Evolutionary conservation across 2,329 filamentous ascomycete genomes (phyloP).

Genomic region (Talaromyces pinophilus): DNA sequence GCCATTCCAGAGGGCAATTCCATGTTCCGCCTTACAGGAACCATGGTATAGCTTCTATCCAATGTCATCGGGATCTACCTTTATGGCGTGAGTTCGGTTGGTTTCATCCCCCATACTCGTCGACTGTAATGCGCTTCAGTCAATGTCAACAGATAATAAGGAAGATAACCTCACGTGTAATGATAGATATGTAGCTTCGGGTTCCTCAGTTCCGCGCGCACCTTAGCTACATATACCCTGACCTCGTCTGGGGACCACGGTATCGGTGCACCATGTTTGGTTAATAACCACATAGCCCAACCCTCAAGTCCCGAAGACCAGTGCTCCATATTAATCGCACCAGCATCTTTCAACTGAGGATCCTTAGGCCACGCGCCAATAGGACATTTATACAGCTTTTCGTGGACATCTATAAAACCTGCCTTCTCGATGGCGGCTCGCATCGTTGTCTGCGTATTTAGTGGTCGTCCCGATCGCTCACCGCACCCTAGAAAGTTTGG

Average conservation of each 20-base stretch:
- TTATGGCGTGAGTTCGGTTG: constrained; percentile 8
- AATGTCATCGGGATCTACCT: background rate
- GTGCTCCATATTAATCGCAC: constrained; percentile 26
- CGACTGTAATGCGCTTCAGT: constrained; percentile 4
- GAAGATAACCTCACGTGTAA: constrained; percentile 22
- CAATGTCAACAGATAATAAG: background rate
- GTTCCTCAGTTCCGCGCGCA: constrained; percentile 27
- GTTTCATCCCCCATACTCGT: constrained; percentile 18
- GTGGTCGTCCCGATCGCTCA: constrained; percentile 24
- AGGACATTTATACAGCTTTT: constrained; percentile 27
- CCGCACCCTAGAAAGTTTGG: constrained; percentile 26
- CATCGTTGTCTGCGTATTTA: constrained; percentile 27
- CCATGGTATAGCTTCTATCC: constrained; percentile 3
- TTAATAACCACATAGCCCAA: constrained; percentile 29
- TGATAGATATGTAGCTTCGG: constrained; percentile 26
- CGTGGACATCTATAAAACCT: constrained; percentile 29
- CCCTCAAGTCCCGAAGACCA: constrained; percentile 29
- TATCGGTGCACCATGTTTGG: constrained; percentile 25
- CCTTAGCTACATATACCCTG: constrained; percentile 27
- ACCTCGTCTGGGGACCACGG: constrained; percentile 31
- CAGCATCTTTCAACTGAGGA: constrained; percentile 24
- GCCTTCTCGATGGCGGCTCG: constrained; percentile 25
- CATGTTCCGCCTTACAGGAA: constrained; percentile 6
- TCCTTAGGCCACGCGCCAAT: constrained; percentile 29
- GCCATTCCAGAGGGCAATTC: background rate